Base-by-base conservation (phyloP, 805 yeast species). In the Cyberlindnera maritima region DNA sequence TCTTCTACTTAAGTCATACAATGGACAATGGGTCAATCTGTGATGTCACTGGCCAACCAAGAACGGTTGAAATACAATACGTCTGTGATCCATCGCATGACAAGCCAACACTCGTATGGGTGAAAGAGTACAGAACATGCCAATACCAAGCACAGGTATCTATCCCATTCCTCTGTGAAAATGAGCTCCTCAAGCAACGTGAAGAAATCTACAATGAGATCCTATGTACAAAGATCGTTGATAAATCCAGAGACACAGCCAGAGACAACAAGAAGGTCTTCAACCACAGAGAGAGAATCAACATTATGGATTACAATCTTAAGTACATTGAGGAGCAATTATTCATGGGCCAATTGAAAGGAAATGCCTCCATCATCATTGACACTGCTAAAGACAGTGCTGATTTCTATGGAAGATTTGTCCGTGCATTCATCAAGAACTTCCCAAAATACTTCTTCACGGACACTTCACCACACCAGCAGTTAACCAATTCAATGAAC, bases 31-130 rank as follows among this genome's bases (percentile, higher is more conserved):
- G 65, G 2, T 43, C 58, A 2, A 41, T 55, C 8, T 61, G 65
- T 50, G 64, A 61, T 41, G 40, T 60, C 36, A 60, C 60, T 0
- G 55, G 59, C 3, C 43, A 45, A 26, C 54, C 57, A 12, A 48
- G 65, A 46, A 44, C 42, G 3, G 45, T 52, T 4, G 58, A 61
- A 26, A 20, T 61, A 2, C 59, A 55, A 35, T 61, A 52, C 36
- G 39, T 49, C 8, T 61, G 65, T 40, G 55, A 58, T 41, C 49
- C 58, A 13, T 8, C 39, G 1, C 14, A 35, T 12, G 11, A n/a
- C 3, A n/a, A 11, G 2, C 18, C 52, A 2, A 34, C 23, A 14
- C 17, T 58, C 7, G 25, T 42, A 4, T 47, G 41, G 33, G 53
- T 54, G 0, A 52, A 41, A 36, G 65, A 61, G 44, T 49, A 43